Evolutionary conservation across 805 yeast species (phyloP).

Genomic region (Ogataea philodendri): DNA sequence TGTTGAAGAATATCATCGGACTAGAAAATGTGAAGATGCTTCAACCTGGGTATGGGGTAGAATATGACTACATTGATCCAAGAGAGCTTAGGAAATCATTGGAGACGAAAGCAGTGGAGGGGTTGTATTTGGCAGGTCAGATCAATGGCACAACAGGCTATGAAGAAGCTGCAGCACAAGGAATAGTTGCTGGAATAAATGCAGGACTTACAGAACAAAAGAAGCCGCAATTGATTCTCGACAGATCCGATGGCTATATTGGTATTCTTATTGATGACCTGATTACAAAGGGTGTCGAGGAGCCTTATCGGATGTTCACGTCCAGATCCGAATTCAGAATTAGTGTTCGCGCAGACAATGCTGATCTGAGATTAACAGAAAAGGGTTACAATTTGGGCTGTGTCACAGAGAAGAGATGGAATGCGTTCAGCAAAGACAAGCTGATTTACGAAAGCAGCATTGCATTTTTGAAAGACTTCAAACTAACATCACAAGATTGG

Average conservation of each 20-base stretch:
- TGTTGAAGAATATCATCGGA: constrained; percentile 81
- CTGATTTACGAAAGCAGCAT: constrained; percentile 43
- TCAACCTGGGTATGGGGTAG: constrained; percentile 99
- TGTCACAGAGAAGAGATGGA: constrained; percentile 59
- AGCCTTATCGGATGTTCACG: constrained; percentile 97
- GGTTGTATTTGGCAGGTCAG: constrained; percentile 91
- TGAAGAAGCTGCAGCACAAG: constrained; percentile 98
- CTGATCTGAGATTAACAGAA: constrained; percentile 79
- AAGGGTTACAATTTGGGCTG: constrained; percentile 66
- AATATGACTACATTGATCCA: constrained; percentile 95
- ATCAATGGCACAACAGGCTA: constrained; percentile 98
- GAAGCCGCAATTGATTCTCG: constrained; percentile 48
- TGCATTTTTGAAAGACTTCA: constrained; percentile 43
- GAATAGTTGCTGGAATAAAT: constrained; percentile 91
- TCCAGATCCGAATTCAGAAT: constrained; percentile 92
- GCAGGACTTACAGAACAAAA: constrained; percentile 64
- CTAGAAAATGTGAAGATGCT: constrained; percentile 82
- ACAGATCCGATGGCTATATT: constrained; percentile 80
- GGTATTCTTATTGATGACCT: constrained; percentile 94
- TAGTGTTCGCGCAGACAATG: constrained; percentile 89
- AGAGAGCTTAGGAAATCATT: constrained; percentile 73
- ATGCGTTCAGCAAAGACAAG: constrained; percentile 43
- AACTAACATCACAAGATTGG: constrained; percentile 65
- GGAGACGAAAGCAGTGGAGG: constrained; percentile 77
- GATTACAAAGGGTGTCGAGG: constrained; percentile 92